These are phyloP conservation scores for Claviceps sp. DNA, from an alignment of 2,329 filamentous ascomycete genomes.

Conservation along the genomic window DNA sequence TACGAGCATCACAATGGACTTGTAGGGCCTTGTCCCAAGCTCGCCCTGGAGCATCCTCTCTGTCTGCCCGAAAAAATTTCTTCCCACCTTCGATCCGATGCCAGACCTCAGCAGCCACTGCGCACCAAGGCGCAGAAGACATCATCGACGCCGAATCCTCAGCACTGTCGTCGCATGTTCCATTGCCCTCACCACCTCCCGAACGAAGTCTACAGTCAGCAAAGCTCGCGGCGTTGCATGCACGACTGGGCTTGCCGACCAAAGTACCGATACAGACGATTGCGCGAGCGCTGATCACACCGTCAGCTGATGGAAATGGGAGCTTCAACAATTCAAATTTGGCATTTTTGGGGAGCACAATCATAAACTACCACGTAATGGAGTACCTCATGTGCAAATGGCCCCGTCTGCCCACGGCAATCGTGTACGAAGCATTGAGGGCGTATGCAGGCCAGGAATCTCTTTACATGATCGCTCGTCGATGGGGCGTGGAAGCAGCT, in stretches of 20 bases:
- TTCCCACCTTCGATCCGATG: conserved; percentile 11
- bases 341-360: conserved; percentile 64
- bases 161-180: conserved; percentile 10
- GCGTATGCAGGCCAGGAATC: conserved; percentile 70
- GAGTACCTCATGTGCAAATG: conserved; percentile 83
- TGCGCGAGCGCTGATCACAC: conserved; percentile 72
- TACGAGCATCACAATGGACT: conserved; percentile 28
- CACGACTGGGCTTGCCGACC: conserved; percentile 68
- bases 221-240: conserved; percentile 86
- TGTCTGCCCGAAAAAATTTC: conserved; percentile 15
- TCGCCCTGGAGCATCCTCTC: conserved; percentile 15
- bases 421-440: conserved; percentile 74
- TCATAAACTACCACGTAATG: conserved; percentile 78
- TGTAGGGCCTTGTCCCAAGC: conserved; percentile 25
- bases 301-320: conserved; percentile 66
- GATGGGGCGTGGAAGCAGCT: conserved; percentile 90
- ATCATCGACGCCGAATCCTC: conserved; percentile 9
- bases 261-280: conserved; percentile 78
- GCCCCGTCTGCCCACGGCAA: conserved; percentile 78
- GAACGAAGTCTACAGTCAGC: conserved; percentile 57
- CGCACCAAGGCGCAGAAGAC: conserved; percentile 11
- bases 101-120: conserved; percentile 21
- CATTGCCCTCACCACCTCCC: conserved; percentile 59
- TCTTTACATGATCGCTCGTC: conserved; percentile 56
- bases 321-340: conserved; percentile 84